phyloP scores from a whole-genome alignment of 2,329 filamentous ascomycete genomes.

The Chrysoporthe cubensis region DNA sequence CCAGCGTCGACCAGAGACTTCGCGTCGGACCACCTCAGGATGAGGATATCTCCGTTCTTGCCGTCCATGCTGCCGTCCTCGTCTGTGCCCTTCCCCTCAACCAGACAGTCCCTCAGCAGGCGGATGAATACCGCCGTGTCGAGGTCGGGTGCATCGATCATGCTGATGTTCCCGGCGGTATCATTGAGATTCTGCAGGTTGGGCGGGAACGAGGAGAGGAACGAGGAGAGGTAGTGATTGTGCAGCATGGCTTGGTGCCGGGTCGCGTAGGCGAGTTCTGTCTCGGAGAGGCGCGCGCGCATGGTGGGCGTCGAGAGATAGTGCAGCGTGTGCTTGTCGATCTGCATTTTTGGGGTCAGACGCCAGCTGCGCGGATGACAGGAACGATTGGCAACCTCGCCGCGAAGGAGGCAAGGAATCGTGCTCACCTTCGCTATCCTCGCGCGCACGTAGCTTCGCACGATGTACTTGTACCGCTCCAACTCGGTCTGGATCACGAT shows the following conservation, averaged over 20 bases:
- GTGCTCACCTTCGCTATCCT: conserved; percentile 79
- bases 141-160: conserved; percentile 87
- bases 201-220: conserved; percentile 79
- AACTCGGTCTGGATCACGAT: conserved; percentile 97
- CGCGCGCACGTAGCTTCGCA: conserved; percentile 80
- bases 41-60: conserved; percentile 66
- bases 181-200: conserved; percentile 86
- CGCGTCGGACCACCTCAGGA: conserved; percentile 76
- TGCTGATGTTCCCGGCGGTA: conserved; percentile 83
- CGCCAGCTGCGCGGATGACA: conserved; percentile 6
- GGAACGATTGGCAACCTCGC: background rate
- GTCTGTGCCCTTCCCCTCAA: conserved; percentile 66
- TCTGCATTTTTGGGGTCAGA: conserved; percentile 47
- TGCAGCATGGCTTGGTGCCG: conserved; percentile 84
- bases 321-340: conserved; percentile 77
- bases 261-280: conserved; percentile 81
- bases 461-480: conserved; percentile 89
- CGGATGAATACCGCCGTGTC: conserved; percentile 85
- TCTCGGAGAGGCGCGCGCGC: conserved; percentile 68
- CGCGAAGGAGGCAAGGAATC: too few species aligned
- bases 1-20: conserved; percentile 61
- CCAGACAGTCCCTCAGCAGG: conserved; percentile 63
- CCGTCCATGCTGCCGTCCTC: conserved; percentile 63
- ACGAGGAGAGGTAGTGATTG: conserved; percentile 82
- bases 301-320: conserved; percentile 64